Evolutionary conservation across 805 yeast genomes (phyloP).

Genomic region (Saccharomycopsis fodiens): DNA sequence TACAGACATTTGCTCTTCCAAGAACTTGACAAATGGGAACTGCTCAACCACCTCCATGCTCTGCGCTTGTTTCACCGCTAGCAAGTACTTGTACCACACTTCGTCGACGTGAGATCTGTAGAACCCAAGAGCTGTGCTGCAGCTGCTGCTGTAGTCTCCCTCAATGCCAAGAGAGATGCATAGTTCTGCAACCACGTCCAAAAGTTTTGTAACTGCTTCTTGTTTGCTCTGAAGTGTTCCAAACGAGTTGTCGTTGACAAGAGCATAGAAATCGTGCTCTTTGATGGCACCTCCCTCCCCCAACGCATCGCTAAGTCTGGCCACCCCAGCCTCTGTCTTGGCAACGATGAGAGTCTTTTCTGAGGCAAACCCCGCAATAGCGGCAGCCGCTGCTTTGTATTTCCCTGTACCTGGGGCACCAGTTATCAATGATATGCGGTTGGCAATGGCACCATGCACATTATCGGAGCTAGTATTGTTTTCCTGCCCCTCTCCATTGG

Average conservation of each 20-base stretch:
- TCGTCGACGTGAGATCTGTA: constrained; percentile 23
- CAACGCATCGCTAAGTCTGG: constrained; percentile 23
- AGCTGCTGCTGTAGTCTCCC: constrained; percentile 31
- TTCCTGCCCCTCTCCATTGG: background rate
- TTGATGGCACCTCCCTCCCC: constrained; percentile 21
- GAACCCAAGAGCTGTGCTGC: constrained; percentile 30
- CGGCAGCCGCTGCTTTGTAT: too few species aligned
- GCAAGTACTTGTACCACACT: constrained; percentile 14
- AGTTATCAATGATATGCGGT: constrained; percentile 21
- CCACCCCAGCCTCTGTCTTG: background rate
- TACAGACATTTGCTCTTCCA: background rate
- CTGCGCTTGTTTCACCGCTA: background rate
- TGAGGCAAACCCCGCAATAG: constrained; percentile 24
- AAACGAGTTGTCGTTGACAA: constrained; percentile 23
- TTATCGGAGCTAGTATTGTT: background rate
- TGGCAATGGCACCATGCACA: background rate
- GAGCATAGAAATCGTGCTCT: constrained; percentile 24
- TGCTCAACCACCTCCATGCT: background rate
- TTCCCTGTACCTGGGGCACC: constrained; percentile 28
- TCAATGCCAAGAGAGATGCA: constrained; percentile 26
- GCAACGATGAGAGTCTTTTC: constrained; percentile 29
- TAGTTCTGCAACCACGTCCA: constrained; percentile 26
- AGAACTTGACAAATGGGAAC: constrained; percentile 5
- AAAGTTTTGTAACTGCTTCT: constrained; percentile 7
- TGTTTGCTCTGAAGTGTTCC: constrained; percentile 20